A percentile compares a stretch with the other conserved stretches of the same genome.
phyloP scores from a whole-genome alignment of 352 stramenopile species.

The Nothophytophthora sp. region DNA sequence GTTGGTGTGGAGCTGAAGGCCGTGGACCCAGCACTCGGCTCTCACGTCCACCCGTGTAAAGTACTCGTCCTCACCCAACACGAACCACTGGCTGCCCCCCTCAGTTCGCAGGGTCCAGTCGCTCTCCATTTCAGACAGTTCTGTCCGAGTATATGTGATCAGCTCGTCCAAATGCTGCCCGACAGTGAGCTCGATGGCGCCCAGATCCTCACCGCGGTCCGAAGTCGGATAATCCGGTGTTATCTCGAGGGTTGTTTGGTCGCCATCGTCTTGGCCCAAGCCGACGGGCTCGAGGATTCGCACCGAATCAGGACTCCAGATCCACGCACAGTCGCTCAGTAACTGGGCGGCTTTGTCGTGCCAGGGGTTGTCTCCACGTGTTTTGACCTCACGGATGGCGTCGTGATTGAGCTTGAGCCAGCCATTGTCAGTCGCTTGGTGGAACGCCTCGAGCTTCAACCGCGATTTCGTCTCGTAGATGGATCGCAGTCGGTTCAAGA shows the following conservation, averaged over 20 bases:
- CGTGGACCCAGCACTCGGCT: slow-evolving; percentile 43
- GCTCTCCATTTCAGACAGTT: slow-evolving; percentile 23
- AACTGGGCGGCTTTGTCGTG: slow-evolving; percentile 38
- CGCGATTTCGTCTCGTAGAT: too few relatives aligned
- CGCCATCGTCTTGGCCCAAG: slow-evolving; percentile 22
- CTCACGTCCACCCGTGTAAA: slow-evolving; percentile 40
- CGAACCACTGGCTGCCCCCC: slow-evolving; percentile 22
- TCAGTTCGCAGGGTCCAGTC: slow-evolving; percentile 6
- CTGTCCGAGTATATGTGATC: too few relatives aligned
- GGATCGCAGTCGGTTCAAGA: too few relatives aligned
- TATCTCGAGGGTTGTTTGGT: slow-evolving; percentile 28
- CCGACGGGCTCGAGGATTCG: slow-evolving; percentile 40
- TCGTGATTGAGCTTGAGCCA: too few relatives aligned
- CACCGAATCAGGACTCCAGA: slow-evolving; percentile 15
- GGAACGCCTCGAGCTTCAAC: too few relatives aligned
- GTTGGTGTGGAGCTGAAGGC: slow-evolving; percentile 51
- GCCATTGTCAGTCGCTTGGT: too few relatives aligned
- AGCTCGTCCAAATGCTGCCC: too few relatives aligned
- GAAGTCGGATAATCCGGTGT: too few relatives aligned
- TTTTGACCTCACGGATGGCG: too few relatives aligned
- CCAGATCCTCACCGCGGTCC: too few relatives aligned
- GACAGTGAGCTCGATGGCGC: too few relatives aligned
- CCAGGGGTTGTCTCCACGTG: slow-evolving; percentile 33
- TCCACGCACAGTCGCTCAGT: slow-evolving; percentile 39
- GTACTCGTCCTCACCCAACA: slow-evolving; percentile 31